Evolutionary conservation across 1,284 basidiomycete genomes (phyloP).

Genomic region (Rhodotorula sp.): DNA sequence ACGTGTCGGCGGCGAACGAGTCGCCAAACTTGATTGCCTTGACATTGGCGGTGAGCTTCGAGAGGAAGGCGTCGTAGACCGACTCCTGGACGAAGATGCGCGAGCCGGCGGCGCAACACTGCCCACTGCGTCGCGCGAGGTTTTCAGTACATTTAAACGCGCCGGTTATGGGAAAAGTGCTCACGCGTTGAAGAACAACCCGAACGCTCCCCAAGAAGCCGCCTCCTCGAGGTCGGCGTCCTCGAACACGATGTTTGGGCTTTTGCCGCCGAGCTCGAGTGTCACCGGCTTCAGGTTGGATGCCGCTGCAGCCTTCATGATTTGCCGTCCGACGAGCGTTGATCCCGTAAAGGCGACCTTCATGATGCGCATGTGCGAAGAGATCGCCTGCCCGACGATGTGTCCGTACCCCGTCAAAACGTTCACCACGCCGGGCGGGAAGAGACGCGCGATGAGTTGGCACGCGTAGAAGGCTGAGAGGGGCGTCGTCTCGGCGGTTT

Average conservation of each 20-base stretch:
- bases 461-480: constrained; percentile 62
- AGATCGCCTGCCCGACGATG: constrained; percentile 78
- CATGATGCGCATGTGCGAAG: constrained; percentile 61
- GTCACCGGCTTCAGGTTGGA: constrained; percentile 89
- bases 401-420: constrained; percentile 63
- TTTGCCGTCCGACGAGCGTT: constrained; percentile 77
- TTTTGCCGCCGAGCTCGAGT: constrained; percentile 91
- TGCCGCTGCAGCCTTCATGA: constrained; percentile 79
- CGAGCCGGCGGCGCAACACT: constrained; percentile 82
- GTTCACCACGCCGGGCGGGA: constrained; percentile 89
- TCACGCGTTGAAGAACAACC: constrained; percentile 8
- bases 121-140: constrained; percentile 45
- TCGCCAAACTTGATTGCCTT: constrained; percentile 67
- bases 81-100: constrained; percentile 75
- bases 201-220: constrained; percentile 69
- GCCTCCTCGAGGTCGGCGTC: constrained; percentile 68
- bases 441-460: constrained; percentile 64
- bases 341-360: constrained; percentile 60
- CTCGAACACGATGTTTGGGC: constrained; percentile 46
- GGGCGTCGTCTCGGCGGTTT: constrained; percentile 78
- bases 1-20: constrained; percentile 69
- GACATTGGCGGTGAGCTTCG: constrained; percentile 62
- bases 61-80: constrained; percentile 72
- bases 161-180: neutral
- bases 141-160: neutral